Percentiles rank a stretch among this genome's conserved stretches.
phyloP scores from a whole-genome alignment of 164 flowering plant species.

The Protea cynaroides region DNA sequence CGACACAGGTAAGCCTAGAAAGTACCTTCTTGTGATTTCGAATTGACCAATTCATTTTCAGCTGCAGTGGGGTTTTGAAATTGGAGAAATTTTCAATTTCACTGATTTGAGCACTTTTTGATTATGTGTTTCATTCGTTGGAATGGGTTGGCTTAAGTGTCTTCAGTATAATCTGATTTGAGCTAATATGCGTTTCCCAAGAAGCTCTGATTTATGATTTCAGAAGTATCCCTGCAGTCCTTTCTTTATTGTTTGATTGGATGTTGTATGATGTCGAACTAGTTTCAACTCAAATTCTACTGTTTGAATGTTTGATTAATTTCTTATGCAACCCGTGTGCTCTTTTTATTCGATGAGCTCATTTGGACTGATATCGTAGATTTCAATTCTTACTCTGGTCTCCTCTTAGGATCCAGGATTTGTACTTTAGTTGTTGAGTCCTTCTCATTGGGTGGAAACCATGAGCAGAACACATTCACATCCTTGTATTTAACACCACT shows the following conservation, averaged over 20 bases:
- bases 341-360: not conserved
- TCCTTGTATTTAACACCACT: not conserved
- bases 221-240: no score
- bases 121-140: no score
- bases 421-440: not conserved
- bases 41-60: not conserved
- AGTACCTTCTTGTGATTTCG: not conserved
- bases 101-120: not conserved
- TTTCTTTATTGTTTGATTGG: not conserved
- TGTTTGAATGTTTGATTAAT: no score
- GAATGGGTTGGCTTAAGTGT: no score
- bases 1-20: conserved; percentile 1
- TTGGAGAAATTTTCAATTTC: not conserved
- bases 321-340: not conserved
- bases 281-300: not conserved
- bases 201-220: no score
- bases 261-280: not conserved
- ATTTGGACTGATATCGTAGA: not conserved
- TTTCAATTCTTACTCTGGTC: not conserved
- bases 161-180: no score
- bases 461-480: no score
- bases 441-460: not conserved
- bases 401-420: not conserved
- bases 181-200: no score
- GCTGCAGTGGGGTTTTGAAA: not conserved